Evolutionary conservation across 2,329 filamentous ascomycete species (phyloP), one percentile per base, ranked within the genome.

Genomic region (Teratosphaeria viscida): DNA sequence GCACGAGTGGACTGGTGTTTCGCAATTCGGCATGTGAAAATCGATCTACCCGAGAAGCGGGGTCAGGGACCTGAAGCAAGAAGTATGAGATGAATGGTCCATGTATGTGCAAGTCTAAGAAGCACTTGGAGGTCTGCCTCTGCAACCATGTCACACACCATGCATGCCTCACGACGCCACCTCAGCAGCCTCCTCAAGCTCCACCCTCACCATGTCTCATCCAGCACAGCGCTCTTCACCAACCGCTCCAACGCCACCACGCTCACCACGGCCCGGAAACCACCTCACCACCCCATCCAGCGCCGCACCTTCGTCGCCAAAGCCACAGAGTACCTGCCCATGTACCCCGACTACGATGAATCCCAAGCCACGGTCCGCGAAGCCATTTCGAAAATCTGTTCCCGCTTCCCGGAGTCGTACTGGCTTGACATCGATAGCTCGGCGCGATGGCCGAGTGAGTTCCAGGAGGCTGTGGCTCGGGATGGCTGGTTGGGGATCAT

Each of bases 401-500:
- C 72, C 12, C 65, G 70, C 29, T 79, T 75, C 61, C 68, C 74
- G 2, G 74, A 78, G 32, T 62, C 62, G 16, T 78, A 78, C 69
- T 79, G 77, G 77, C 66, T 72, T 5, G 63, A 70, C 1, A 65
- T 70, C 27, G 77, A 78, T 60, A 66, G 70, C 32, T 65, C 66
- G 35, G 68, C 75, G 54, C 60, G 68, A 57, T 77, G 75, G 65
- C 76, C 77, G 0, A 60, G 67, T 2, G 76, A 78, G 12, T 73
- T 78, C 57, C 72, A 76, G 58, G 59, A 67, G 26, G 72, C 72
- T 1, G 66, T 78, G 3, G 76, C 77, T 14, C 62, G 69, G 57
- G 70, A 74, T 57, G 76, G 77, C 3, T 79, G 76, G 75, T 67
- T 78, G 3, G 76, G 77, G 0, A 77, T 79, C 39, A 77, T 75